phyloP scores from a whole-genome alignment of 306 rosid genomes.

The Calophaca sinica region DNA sequence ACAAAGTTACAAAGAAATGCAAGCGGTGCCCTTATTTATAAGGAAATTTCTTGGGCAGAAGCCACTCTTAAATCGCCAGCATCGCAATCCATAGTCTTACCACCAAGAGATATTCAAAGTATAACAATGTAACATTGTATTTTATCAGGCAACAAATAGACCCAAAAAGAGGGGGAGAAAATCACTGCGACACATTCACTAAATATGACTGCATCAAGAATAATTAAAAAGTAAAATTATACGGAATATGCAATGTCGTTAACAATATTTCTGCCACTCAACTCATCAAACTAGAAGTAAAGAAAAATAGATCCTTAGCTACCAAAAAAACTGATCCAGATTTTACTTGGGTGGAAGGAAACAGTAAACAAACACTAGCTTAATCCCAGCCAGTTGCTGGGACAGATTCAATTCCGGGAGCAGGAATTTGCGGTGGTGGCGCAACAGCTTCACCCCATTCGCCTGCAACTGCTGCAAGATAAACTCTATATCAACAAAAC shows the following conservation, averaged over 20 bases:
- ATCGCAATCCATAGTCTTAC: not conserved
- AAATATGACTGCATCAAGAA: slow-evolving; percentile 14
- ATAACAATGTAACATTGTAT: not conserved
- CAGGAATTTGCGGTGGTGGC: slow-evolving; percentile 38
- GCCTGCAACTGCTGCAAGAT: slow-evolving; percentile 37
- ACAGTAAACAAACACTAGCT: not conserved
- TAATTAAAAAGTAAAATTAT: slow-evolving; percentile 3
- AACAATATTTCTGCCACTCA: slow-evolving; percentile 9
- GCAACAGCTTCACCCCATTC: slow-evolving; percentile 57
- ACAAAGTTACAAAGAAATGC: no score
- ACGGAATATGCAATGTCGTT: slow-evolving; percentile 11
- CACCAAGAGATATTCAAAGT: not conserved
- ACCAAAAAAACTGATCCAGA: slow-evolving; percentile 23
- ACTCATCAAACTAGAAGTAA: slow-evolving; percentile 23
- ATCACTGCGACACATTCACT: not conserved
- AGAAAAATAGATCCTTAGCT: slow-evolving; percentile 15
- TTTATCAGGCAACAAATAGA: no score
- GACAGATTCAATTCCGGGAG: slow-evolving; percentile 34
- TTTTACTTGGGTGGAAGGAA: slow-evolving; percentile 20
- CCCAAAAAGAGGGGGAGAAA: not conserved
- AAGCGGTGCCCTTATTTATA: no score
- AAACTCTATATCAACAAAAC: not conserved
- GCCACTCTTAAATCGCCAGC: not conserved
- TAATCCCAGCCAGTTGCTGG: slow-evolving; percentile 57
- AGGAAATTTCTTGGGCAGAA: no score